Conservation (phyloP, 768 basidiomycete species). For the Dentipellis sp. region DNA sequence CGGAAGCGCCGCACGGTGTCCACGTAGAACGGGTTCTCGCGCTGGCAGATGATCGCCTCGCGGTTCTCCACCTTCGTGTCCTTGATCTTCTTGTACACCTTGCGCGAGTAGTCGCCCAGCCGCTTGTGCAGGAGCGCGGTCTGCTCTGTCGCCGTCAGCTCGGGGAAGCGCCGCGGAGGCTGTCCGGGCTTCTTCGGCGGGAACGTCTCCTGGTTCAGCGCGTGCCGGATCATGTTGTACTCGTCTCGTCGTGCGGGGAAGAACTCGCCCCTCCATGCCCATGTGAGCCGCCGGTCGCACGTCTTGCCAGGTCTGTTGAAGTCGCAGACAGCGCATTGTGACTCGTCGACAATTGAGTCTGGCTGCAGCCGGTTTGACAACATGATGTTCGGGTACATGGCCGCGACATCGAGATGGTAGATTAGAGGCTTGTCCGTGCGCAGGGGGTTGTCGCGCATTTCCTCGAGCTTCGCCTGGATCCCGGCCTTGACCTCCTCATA, state of each 20-base stretch:
- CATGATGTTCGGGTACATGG: slow-evolving; percentile 99
- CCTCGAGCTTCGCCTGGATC: slow-evolving; percentile 71
- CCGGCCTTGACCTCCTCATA: slow-evolving; percentile 85
- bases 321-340: slow-evolving; percentile 96
- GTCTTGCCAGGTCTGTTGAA: slow-evolving; percentile 94
- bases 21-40: slow-evolving; percentile 98
- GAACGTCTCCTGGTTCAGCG: slow-evolving; percentile 89
- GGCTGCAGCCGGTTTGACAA: slow-evolving; percentile 98
- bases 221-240: slow-evolving; percentile 97
- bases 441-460: slow-evolving; percentile 85
- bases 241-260: slow-evolving; percentile 97
- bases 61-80: slow-evolving; percentile 93
- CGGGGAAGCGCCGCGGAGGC: slow-evolving; percentile 72
- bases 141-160: slow-evolving; percentile 79
- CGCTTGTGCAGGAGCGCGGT: slow-evolving; percentile 92
- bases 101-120: slow-evolving; percentile 95
- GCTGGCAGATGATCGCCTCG: slow-evolving; percentile 92
- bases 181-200: slow-evolving; percentile 70
- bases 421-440: slow-evolving; percentile 90
- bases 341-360: slow-evolving; percentile 94
- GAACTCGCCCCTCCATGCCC: slow-evolving; percentile 99
- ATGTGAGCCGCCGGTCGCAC: slow-evolving; percentile 88
- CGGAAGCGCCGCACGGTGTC: slow-evolving; percentile 96
- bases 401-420: slow-evolving; percentile 97
- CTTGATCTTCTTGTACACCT: slow-evolving; percentile 97